Evolutionary conservation across 2,329 filamentous ascomycete genomes (phyloP).

Genomic region (Aspergillus sp.): DNA sequence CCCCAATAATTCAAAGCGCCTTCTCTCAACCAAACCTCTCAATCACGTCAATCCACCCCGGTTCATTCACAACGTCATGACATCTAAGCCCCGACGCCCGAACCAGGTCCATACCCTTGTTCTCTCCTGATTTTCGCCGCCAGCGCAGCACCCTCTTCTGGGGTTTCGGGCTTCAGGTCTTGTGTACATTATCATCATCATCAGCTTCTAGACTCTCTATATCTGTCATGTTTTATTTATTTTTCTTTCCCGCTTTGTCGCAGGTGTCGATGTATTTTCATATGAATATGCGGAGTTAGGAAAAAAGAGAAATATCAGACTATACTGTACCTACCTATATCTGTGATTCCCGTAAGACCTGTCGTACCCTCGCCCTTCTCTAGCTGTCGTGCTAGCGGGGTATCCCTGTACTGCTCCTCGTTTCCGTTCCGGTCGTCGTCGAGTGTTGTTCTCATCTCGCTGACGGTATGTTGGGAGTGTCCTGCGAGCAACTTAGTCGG

Average conservation of each 20-base stretch:
- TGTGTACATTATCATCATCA: slow-evolving; percentile 47
- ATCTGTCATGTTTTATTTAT: slow-evolving; percentile 14
- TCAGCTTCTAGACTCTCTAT: slow-evolving; percentile 23
- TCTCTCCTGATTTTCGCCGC: slow-evolving; percentile 48
- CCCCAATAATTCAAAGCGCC: slow-evolving; percentile 33
- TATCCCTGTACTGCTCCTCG: slow-evolving; percentile 43
- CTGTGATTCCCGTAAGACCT: slow-evolving; percentile 38
- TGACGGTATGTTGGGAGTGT: slow-evolving; percentile 36
- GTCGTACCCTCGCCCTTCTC: slow-evolving; percentile 58
- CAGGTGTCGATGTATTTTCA: slow-evolving; percentile 23
- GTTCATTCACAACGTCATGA: slow-evolving; percentile 15
- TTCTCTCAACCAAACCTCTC: background rate
- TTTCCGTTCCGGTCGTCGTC: slow-evolving; percentile 46
- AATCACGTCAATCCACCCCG: slow-evolving; percentile 14
- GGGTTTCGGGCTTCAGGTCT: slow-evolving; percentile 37
- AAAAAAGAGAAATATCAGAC: slow-evolving; percentile 24
- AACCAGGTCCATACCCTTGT: slow-evolving; percentile 58
- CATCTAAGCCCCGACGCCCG: slow-evolving; percentile 56
- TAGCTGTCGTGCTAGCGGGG: slow-evolving; percentile 55
- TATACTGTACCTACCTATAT: slow-evolving; percentile 44
- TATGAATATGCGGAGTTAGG: slow-evolving; percentile 31
- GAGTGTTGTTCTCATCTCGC: slow-evolving; percentile 27
- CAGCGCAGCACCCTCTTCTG: slow-evolving; percentile 36
- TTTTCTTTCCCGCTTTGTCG: slow-evolving; percentile 21
- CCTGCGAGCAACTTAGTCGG: slow-evolving; percentile 14